Base-by-base conservation (phyloP, 2,329 filamentous ascomycete species). In the Cercospora sojina region DNA sequence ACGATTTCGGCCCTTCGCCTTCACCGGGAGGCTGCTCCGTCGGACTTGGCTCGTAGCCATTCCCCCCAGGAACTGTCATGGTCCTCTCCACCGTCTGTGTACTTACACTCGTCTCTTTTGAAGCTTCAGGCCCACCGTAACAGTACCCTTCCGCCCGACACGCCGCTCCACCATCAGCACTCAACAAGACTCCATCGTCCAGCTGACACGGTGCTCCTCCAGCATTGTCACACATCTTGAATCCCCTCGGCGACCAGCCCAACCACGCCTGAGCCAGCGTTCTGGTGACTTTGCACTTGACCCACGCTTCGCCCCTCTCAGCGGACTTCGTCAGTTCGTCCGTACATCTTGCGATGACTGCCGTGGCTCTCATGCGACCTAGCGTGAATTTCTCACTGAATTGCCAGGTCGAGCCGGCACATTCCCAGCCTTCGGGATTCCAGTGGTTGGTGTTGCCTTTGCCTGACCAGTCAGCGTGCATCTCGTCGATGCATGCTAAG, bases 141-240 rank as follows among this genome's bases (percentile, higher is more conserved):
- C 57, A 59, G 13, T 43, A 43, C 35, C 57, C 57, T 23, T 59
- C 57, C 32, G 35, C 35, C 20, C 57, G 57, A 43, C 57, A 59
- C 12, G 57, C 57, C 27, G 57, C 57, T 41, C 57, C 57, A 3
- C 35, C 57, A 29, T 59, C 57, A n/a, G 18, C 32, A 18, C 20
- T 13, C 43, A n/a, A 5, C 18, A 38, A 59, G 7, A 38, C 32
- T 2, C 57, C 57, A 27, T 59, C 57, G 10, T 41, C 57, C 23
- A 47, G 20, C 25, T 59, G 32, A 27, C 57, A 59, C 57, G 57
- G 57, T 18, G 18, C 57, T 38, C 57, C 57, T 8, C 35, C 25
- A 12, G 32, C 13, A 23, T 59, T 59, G 5, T 27, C 27, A 25
- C 57, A 59, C 9, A 41, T 38, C 3, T 41, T 43, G 13, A 35